A percentile compares a stretch with the other conserved stretches of the same genome.
Conservation (phyloP, 192 early-diverging fungal genomes). For the Gorgonomyces haynaldii region DNA sequence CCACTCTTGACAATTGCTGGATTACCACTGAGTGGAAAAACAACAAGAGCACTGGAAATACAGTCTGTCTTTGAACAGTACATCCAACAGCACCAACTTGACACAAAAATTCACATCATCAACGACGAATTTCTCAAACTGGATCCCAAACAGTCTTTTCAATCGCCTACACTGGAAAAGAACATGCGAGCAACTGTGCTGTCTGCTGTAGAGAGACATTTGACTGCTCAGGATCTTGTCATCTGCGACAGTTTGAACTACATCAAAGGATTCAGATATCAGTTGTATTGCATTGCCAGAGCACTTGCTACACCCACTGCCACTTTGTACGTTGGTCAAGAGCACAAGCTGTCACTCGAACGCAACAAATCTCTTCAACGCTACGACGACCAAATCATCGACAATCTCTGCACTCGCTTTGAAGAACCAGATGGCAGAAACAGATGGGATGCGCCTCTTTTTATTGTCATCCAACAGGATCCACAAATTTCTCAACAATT, state of each 20-base stretch:
- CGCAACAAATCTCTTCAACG: background rate
- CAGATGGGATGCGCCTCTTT: conserved; percentile 95
- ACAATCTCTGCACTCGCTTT: conserved; percentile 72
- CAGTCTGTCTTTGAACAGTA: conserved; percentile 38
- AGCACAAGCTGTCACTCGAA: background rate
- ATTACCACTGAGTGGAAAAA: conserved; percentile 84
- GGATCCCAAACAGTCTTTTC: conserved; percentile 29
- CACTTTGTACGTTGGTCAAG: background rate
- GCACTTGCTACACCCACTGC: conserved; percentile 69
- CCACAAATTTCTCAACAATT: conserved; percentile 22
- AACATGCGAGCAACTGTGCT: conserved; percentile 70
- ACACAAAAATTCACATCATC: conserved; percentile 43
- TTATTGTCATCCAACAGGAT: conserved; percentile 69
- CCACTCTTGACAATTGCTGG: conserved; percentile 84
- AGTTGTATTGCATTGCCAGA: conserved; percentile 81
- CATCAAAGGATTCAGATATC: conserved; percentile 98
- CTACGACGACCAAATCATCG: conserved; percentile 29
- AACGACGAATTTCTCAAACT: conserved; percentile 69
- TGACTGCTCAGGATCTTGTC: conserved; percentile 75
- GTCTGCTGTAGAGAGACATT: conserved; percentile 77
- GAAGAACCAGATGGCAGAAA: conserved; percentile 78
- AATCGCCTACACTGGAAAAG: too few relatives aligned
- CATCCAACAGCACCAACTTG: conserved; percentile 9
- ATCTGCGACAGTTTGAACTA: conserved; percentile 95
- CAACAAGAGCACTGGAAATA: conserved; percentile 64